Evolutionary conservation across 495 filamentous ascomycete species (phyloP).

Genomic region (Hypoxylon fragiforme): DNA sequence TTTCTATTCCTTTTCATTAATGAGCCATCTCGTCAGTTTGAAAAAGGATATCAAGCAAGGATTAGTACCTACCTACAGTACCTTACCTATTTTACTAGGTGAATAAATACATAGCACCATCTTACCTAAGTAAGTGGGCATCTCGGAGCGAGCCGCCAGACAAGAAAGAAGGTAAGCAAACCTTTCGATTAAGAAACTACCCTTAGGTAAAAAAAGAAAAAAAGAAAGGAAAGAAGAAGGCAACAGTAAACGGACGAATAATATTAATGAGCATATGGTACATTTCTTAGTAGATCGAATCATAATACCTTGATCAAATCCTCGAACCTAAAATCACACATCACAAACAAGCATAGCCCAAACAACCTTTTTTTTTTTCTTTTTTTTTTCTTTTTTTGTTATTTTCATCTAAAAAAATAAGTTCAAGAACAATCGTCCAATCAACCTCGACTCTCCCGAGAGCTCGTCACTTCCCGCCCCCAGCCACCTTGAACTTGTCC

Average conservation of each 20-base stretch:
- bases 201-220: not conserved
- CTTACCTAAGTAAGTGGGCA: slow-evolving; percentile 13
- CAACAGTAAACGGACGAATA: slow-evolving; percentile 13
- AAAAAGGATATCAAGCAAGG: too few species aligned
- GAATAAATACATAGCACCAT: too few species aligned
- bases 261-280: slow-evolving; percentile 19
- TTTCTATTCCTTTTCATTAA: too few species aligned
- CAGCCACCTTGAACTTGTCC: not conserved
- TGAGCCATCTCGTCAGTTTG: too few species aligned
- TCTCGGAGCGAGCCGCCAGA: slow-evolving; percentile 34
- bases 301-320: slow-evolving; percentile 8
- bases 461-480: slow-evolving; percentile 15
- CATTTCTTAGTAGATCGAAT: not conserved
- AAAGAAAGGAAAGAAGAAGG: not conserved
- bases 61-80: too few species aligned
- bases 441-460: slow-evolving; percentile 8
- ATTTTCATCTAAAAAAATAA: not conserved
- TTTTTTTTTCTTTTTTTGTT: not conserved
- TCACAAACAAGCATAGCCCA: slow-evolving; percentile 18
- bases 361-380: slow-evolving; percentile 2
- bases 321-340: slow-evolving; percentile 32
- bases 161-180: slow-evolving; percentile 29
- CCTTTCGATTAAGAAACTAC: slow-evolving; percentile 24
- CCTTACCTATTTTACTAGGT: too few species aligned
- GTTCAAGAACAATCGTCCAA: slow-evolving; percentile 16